Conservation (phyloP, 148 eudicot species). For the Tetragonia tetragonoides region DNA sequence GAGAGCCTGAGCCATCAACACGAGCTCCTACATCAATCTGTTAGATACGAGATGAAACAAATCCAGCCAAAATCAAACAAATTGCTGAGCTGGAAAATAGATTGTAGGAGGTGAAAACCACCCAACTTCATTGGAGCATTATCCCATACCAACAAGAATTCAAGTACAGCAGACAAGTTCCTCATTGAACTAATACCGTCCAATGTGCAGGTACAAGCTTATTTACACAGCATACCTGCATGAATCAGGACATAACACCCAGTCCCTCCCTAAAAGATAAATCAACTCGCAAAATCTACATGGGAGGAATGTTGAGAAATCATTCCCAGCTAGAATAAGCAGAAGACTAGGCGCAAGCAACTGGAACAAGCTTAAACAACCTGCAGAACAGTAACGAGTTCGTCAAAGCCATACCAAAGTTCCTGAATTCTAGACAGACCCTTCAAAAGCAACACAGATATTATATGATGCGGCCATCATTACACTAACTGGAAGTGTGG, state of each 20-base stretch:
- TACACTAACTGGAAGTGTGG: neutral
- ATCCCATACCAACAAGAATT: neutral
- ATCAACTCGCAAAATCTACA: slow-evolving; percentile 1
- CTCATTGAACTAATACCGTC: neutral
- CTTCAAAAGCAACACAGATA: neutral
- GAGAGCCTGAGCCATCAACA: no score
- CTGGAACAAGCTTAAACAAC: neutral
- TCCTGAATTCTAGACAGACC: neutral
- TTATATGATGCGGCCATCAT: neutral
- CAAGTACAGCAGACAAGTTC: slow-evolving; percentile 1
- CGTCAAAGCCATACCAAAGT: neutral
- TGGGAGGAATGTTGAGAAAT: neutral
- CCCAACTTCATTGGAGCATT: slow-evolving; percentile 4
- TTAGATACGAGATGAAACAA: no score
- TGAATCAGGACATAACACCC: neutral
- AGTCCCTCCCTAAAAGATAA: neutral
- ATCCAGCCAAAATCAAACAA: neutral
- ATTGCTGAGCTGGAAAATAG: neutral
- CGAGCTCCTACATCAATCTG: no score
- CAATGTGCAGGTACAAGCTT: slow-evolving; percentile 4
- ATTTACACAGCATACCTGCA: slow-evolving; percentile 26
- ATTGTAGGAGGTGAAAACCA: neutral
- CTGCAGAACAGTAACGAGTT: slow-evolving; percentile 15
- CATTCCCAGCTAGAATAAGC: neutral
- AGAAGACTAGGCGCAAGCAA: slow-evolving; percentile 6